Evolutionary conservation across 2,329 filamentous ascomycete genomes (phyloP), one percentile per base, ranked within the genome.

Genomic region (Diaporthe ampelina): DNA sequence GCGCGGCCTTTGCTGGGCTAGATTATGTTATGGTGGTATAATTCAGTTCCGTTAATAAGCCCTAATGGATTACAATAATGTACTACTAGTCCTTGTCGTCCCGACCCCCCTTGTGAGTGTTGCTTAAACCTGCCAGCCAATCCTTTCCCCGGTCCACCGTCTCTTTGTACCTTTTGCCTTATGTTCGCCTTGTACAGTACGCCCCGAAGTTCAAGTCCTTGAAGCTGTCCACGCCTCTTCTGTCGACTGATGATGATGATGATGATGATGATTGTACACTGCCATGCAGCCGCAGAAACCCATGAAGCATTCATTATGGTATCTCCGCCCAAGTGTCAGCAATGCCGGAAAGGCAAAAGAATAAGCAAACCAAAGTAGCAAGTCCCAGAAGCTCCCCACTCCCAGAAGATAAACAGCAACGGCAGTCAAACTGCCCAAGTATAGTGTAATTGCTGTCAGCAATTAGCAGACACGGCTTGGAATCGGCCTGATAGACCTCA

Each of bases 41-140:
- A 73, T 50, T 48, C 15, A 67, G 59, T 61, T n/a, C 59, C 71
- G 48, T 8, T 48, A 40, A n/a, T 67, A 72, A 58, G 37, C 40
- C 63, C 56, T 74, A 45, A 32, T 48, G 35, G 35, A 73, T 73
- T 73, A 73, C 54, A 73, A 73, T 56, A 17, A 61, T 59, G 73
- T 73, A 73, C 70, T 73, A 73, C 70, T 59, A 40, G 45, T 43
- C 69, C 40, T 59, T n/a, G 37, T 29, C 37, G 43, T 52, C 61
- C 40, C 45, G 3, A n/a, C 9, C 35, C 40, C 63, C 63, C 63
- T 40, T 29, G 37, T 54, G 63, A 54, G 24, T 43, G 15, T 61
- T 59, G 67, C 15, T 59, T 45, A 32, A 63, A 45, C 50, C 40
- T 37, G n/a, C 13, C n/a, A 54, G 32, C 24, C 40, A 43, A 17